phyloP scores from a whole-genome alignment of 208 protist genomes.

The Porcisia hertigi region DNA sequence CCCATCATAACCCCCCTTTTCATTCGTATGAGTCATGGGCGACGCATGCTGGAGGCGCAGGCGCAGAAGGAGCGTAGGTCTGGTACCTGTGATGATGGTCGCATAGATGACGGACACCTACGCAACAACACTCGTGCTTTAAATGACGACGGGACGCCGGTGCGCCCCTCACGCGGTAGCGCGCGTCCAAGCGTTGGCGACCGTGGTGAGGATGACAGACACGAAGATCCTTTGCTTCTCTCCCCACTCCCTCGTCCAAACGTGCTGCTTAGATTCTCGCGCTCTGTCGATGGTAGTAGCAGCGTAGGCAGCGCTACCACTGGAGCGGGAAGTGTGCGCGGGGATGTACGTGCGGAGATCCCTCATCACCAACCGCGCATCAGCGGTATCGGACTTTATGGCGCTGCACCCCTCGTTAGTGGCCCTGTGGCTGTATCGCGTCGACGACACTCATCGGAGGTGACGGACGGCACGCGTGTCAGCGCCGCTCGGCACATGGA shows the following conservation, averaged over 20 bases:
- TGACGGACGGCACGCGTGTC: not conserved
- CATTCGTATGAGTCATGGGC: constrained; percentile 42
- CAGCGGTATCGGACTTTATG: not conserved
- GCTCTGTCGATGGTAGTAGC: not conserved
- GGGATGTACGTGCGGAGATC: not conserved
- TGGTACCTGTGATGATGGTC: constrained; percentile 13
- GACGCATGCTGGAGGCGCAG: constrained; percentile 61
- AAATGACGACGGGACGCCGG: constrained; percentile 32
- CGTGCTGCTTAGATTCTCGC: not conserved
- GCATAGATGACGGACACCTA: constrained; percentile 28
- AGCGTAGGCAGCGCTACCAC: not conserved
- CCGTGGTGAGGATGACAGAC: not conserved
- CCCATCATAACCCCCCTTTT: not conserved
- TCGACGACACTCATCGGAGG: not conserved
- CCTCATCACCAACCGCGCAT: not conserved
- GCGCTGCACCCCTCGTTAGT: not conserved
- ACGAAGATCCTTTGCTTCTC: not conserved
- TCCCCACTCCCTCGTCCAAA: constrained; percentile 5
- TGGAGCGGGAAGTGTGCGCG: not conserved
- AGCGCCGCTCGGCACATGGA: constrained; percentile 7
- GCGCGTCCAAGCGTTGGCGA: not conserved
- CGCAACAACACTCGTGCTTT: constrained; percentile 22
- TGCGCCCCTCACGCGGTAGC: constrained; percentile 12
- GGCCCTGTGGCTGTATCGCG: not conserved
- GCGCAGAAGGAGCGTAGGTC: constrained; percentile 33